Evolutionary conservation across 345 rosid species (phyloP).

Genomic region (Balakata baccata): DNA sequence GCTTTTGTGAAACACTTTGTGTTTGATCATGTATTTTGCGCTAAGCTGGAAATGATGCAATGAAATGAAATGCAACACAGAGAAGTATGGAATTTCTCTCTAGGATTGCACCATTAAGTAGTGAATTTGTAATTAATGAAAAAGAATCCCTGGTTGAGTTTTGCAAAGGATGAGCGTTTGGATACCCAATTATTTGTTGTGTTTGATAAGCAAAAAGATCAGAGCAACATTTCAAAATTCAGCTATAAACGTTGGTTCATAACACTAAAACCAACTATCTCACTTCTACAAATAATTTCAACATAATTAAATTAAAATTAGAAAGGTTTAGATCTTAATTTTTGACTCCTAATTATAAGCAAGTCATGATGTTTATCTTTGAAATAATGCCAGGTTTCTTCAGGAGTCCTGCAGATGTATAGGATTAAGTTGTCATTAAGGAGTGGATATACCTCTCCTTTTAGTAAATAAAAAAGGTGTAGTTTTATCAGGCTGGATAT

Average conservation of each 20-base stretch:
- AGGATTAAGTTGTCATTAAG: slow-evolving; percentile 19
- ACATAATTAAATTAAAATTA: too few relatives aligned
- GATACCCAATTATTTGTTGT: too few relatives aligned
- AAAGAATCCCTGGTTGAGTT: neutral
- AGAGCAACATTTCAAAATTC: too few relatives aligned
- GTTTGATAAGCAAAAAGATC: too few relatives aligned
- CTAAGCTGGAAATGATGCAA: neutral
- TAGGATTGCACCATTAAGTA: neutral
- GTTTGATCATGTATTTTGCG: neutral
- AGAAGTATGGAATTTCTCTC: neutral
- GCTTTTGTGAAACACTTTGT: neutral
- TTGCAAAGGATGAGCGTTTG: neutral
- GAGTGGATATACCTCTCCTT: slow-evolving; percentile 18
- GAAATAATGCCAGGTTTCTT: slow-evolving; percentile 42
- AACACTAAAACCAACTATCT: too few relatives aligned
- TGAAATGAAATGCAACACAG: neutral
- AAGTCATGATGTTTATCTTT: slow-evolving; percentile 93
- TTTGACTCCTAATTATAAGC: slow-evolving; percentile 96
- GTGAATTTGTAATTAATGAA: neutral
- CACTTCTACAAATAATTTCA: too few relatives aligned
- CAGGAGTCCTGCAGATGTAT: slow-evolving; percentile 24
- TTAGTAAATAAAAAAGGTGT: slow-evolving; percentile 3
- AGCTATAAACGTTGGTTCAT: too few relatives aligned
- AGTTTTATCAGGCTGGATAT: slow-evolving; percentile 15
- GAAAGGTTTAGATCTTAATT: too few relatives aligned